phyloP scores from a whole-genome alignment of 2,329 filamentous ascomycete species.

The Cytospora leucostoma region DNA sequence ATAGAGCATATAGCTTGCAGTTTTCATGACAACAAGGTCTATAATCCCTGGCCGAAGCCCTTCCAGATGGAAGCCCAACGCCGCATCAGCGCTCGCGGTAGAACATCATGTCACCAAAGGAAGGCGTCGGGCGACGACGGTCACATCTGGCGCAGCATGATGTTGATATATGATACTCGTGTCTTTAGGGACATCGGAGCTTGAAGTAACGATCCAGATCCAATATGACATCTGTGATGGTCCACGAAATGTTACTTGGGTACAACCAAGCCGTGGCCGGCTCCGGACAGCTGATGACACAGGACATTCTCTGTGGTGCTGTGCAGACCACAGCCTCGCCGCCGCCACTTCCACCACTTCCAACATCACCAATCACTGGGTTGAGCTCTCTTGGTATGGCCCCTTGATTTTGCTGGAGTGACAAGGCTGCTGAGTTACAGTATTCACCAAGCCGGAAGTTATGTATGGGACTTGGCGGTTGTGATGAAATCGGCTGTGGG shows the following conservation, averaged over 20 bases:
- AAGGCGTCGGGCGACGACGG: slow-evolving; percentile 11
- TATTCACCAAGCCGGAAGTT: background rate
- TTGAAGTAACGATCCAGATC: slow-evolving; percentile 9
- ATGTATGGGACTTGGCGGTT: background rate
- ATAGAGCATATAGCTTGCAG: slow-evolving; percentile 7
- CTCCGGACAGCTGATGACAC: slow-evolving; percentile 15
- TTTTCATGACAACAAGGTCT: slow-evolving; percentile 11
- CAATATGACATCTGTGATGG: background rate
- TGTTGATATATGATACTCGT: slow-evolving; percentile 17
- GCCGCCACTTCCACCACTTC: background rate
- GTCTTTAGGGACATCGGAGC: background rate
- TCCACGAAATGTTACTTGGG: background rate
- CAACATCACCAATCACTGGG: background rate
- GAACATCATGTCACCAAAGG: background rate
- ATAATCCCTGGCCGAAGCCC: slow-evolving; percentile 6
- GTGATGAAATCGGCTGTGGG: background rate
- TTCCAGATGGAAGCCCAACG: background rate
- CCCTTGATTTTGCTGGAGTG: slow-evolving; percentile 14
- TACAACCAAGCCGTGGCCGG: slow-evolving; percentile 9
- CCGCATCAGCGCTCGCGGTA: slow-evolving; percentile 13
- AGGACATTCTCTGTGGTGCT: slow-evolving; percentile 5
- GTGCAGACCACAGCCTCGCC: slow-evolving; percentile 19
- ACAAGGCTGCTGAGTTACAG: slow-evolving; percentile 10
- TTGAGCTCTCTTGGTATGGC: slow-evolving; percentile 11
- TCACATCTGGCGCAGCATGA: slow-evolving; percentile 14